A percentile compares a stretch with the other conserved stretches of the same genome.
Conservation (phyloP, 2,329 filamentous ascomycete genomes). For the Fusarium sp. region DNA sequence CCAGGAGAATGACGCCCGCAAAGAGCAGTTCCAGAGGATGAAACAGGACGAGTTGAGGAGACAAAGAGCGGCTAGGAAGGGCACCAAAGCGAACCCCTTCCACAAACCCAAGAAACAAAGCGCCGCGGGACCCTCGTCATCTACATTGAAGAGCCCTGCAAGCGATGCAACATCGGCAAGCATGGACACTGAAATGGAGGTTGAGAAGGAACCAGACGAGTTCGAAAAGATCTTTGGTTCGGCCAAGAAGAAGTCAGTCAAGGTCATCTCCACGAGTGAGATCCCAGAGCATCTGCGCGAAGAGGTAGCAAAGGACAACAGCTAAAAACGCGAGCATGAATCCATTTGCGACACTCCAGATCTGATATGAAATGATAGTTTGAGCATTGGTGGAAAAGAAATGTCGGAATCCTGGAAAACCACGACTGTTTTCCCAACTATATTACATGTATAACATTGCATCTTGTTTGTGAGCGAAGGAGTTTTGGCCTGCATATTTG, state of each 20-base stretch:
- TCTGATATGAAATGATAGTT: neutral
- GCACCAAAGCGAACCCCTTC: constrained; percentile 8
- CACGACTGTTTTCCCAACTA: neutral
- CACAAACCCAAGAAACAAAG: neutral
- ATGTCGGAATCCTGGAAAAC: neutral
- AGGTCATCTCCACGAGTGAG: constrained; percentile 3
- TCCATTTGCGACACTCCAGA: neutral
- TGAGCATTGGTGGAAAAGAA: neutral
- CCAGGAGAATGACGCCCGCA: neutral
- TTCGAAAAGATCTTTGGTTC: neutral
- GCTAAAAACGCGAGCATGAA: neutral
- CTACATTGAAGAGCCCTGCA: neutral
- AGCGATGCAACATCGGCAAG: neutral
- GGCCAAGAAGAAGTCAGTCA: neutral
- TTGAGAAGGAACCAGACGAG: neutral
- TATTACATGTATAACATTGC: neutral
- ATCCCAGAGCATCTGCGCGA: constrained; percentile 8
- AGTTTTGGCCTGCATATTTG: constrained; percentile 3
- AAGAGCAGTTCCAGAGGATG: neutral
- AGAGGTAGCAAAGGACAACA: neutral
- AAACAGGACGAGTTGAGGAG: constrained; percentile 4
- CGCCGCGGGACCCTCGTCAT: neutral
- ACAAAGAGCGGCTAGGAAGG: neutral
- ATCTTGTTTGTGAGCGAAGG: neutral
- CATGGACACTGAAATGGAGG: neutral